These are phyloP conservation scores for Yarrowia sp. DNA, from an alignment of 805 yeast species.

Conservation along the genomic window DNA sequence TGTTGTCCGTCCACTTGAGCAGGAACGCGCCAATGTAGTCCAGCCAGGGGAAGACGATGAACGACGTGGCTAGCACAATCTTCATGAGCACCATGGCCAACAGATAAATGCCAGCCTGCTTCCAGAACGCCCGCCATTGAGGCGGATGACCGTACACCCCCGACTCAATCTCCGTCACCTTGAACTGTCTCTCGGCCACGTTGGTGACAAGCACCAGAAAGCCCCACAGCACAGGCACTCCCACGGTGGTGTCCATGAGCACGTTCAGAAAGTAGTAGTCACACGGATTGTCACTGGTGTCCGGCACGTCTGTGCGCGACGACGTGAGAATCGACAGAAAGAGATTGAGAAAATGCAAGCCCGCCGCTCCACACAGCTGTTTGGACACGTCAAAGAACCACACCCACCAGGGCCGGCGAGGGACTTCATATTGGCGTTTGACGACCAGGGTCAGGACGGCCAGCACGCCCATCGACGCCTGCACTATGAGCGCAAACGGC, in stretches of 20 bases:
- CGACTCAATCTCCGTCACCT: conserved; percentile 54
- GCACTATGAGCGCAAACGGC: conserved; percentile 83
- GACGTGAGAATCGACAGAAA: conserved; percentile 65
- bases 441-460: conserved; percentile 75
- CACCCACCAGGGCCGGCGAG: conserved; percentile 84
- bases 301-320: conserved; percentile 49
- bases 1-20: conserved; percentile 80
- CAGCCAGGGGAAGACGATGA: conserved; percentile 68
- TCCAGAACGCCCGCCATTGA: conserved; percentile 65
- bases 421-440: conserved; percentile 80
- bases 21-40: conserved; percentile 75
- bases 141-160: conserved; percentile 76
- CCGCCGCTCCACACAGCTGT: conserved; percentile 85
- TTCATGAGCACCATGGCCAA: conserved; percentile 71
- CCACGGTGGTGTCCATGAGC: conserved; percentile 89
- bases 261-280: conserved; percentile 93
- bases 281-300: conserved; percentile 70
- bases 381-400: conserved; percentile 92
- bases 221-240: conserved; percentile 80
- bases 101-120: conserved; percentile 75
- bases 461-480: conserved; percentile 73
- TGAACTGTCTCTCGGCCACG: conserved; percentile 54
- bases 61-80: conserved; percentile 60
- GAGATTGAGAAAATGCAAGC: conserved; percentile 81
- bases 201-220: conserved; percentile 60